A percentile compares a stretch with the other conserved stretches of the same genome.
These are phyloP conservation scores for Fusarium domesticum DNA, from an alignment of 2,329 filamentous ascomycete genomes.

Conservation along the genomic window DNA sequence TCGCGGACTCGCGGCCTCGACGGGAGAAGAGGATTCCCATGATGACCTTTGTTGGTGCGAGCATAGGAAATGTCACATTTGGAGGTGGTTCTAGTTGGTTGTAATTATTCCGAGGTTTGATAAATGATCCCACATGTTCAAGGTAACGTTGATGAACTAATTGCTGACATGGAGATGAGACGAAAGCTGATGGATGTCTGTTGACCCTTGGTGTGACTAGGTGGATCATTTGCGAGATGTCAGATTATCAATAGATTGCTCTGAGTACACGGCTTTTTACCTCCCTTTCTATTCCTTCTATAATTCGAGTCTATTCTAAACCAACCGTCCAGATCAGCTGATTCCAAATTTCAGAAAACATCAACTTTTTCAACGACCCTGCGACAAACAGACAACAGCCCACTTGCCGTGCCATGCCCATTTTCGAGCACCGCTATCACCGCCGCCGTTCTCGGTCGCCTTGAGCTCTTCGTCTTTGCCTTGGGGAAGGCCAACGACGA, in stretches of 20 bases:
- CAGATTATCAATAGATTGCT: neutral
- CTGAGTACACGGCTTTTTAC: neutral
- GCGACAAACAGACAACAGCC: constrained; percentile 70
- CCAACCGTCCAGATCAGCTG: too few species aligned
- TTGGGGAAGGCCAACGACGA: constrained; percentile 80
- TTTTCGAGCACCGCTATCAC: constrained; percentile 66
- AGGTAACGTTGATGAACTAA: too few species aligned
- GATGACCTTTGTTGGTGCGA: neutral
- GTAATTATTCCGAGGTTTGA: too few species aligned
- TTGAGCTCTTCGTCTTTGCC: constrained; percentile 82
- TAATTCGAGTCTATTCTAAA: constrained; percentile 14
- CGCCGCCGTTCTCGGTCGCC: constrained; percentile 65
- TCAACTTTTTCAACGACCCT: constrained; percentile 28
- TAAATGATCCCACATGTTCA: too few species aligned
- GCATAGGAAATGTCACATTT: neutral
- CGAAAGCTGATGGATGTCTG: too few species aligned
- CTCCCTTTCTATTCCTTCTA: constrained; percentile 2
- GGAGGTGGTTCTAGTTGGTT: too few species aligned
- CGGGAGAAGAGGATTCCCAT: constrained; percentile 20
- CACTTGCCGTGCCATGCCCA: constrained; percentile 98
- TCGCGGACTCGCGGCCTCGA: constrained; percentile 5
- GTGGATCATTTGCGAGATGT: neutral
- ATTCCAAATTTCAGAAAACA: too few species aligned
- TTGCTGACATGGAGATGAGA: too few species aligned
- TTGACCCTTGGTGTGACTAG: too few species aligned